phyloP scores from a whole-genome alignment of 2,329 filamentous ascomycete genomes.

The Colletotrichum tabaci region DNA sequence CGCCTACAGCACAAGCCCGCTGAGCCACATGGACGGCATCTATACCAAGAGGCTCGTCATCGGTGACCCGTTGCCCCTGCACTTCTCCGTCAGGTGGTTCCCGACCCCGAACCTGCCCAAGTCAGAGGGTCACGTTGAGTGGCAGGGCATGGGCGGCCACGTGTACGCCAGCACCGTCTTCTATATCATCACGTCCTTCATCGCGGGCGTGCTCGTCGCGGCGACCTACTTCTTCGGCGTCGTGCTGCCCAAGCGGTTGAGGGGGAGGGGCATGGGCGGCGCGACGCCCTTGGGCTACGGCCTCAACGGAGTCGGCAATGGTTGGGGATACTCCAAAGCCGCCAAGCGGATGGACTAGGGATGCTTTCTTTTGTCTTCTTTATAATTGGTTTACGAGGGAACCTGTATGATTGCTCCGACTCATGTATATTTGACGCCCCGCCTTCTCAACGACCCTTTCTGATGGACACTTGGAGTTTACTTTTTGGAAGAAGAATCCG shows the following conservation, averaged over 20 bases:
- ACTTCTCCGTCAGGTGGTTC: slow-evolving; percentile 90
- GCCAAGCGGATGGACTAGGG: slow-evolving; percentile 66
- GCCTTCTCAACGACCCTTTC: neutral
- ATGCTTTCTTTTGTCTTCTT: neutral
- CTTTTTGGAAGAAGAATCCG: neutral
- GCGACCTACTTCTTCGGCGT: slow-evolving; percentile 74
- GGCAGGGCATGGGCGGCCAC: slow-evolving; percentile 76
- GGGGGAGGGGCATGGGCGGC: slow-evolving; percentile 66
- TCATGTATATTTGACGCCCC: slow-evolving; percentile 25
- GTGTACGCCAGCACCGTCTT: slow-evolving; percentile 76
- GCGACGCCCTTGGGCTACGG: slow-evolving; percentile 70
- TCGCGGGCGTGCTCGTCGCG: slow-evolving; percentile 67
- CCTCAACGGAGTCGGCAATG: slow-evolving; percentile 67
- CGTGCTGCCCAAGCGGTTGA: slow-evolving; percentile 68
- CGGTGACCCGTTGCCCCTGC: slow-evolving; percentile 85
- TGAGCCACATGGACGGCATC: slow-evolving; percentile 71
- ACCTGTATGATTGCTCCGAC: slow-evolving; percentile 38
- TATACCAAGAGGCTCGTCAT: slow-evolving; percentile 81
- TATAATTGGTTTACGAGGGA: neutral
- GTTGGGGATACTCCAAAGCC: slow-evolving; percentile 73
- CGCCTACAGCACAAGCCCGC: slow-evolving; percentile 86
- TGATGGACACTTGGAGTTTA: slow-evolving; percentile 22
- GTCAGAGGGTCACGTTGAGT: slow-evolving; percentile 76
- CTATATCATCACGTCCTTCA: slow-evolving; percentile 72
- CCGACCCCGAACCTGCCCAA: slow-evolving; percentile 79